These are phyloP conservation scores for Peziza echinospora DNA, from an alignment of 495 filamentous ascomycete species.

Conservation along the genomic window DNA sequence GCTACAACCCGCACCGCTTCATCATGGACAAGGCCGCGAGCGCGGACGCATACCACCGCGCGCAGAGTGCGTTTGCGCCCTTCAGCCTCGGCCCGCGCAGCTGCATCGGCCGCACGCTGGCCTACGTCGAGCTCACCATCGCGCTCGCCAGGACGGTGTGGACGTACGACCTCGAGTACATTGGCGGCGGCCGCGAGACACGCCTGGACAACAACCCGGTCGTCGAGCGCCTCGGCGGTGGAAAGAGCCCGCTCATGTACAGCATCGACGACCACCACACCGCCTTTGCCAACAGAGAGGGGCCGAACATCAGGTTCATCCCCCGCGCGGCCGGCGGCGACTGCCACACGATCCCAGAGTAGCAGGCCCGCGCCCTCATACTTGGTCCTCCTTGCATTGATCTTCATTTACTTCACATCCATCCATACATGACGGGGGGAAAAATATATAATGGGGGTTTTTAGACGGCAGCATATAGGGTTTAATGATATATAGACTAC, in stretches of 20 bases:
- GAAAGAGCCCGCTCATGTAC: neutral
- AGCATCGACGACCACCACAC: neutral
- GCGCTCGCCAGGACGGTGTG: conserved; percentile 28
- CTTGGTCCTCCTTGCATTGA: too few species aligned
- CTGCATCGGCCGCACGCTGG: conserved; percentile 39
- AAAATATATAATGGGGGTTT: too few species aligned
- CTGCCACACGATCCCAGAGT: too few species aligned
- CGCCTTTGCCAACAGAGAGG: neutral
- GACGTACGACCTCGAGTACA: conserved; percentile 24
- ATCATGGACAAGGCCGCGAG: conserved; percentile 11
- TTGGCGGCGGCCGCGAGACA: neutral
- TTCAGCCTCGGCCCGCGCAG: conserved; percentile 35
- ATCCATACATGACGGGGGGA: too few species aligned
- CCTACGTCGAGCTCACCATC: conserved; percentile 31
- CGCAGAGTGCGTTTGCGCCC: conserved; percentile 32
- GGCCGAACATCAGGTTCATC: neutral
- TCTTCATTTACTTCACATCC: too few species aligned
- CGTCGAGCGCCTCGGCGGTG: neutral
- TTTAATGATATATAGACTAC: too few species aligned
- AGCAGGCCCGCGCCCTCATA: too few species aligned
- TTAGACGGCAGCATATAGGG: too few species aligned
- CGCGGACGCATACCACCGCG: neutral
- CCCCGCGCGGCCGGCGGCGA: too few species aligned
- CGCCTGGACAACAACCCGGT: neutral
- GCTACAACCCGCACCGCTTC: conserved; percentile 35